Base-by-base conservation (phyloP, 192 early-diverging fungal species). In the Dimargaris cristalligena region DNA sequence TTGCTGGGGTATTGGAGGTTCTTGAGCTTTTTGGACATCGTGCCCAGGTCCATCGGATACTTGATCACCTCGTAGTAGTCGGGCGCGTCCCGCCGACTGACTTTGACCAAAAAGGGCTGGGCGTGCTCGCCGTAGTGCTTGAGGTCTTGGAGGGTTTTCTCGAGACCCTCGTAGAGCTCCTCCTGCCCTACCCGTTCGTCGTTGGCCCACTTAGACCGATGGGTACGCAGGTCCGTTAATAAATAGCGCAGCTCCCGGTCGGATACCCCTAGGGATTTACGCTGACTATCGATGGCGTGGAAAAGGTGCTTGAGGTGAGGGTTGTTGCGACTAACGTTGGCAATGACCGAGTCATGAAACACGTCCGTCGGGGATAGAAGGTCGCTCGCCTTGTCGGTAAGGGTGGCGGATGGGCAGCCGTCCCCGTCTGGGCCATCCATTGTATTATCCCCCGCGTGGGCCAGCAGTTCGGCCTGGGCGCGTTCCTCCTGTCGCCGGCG, bases 21-120 rank as follows among this genome's bases (percentile, higher is more conserved):
- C 65, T 86, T 83, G 58, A 99, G 71, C 60, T 96, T 94, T 65
- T 87, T 89, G 46, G 87, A 71, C 66, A 99, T 89, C 35, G 87
- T 85, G 18, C 79, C 82, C 33, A 99, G 73, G 74, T 99, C 95
- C 95, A 99, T 99, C 4, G 95, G 95, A 8, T 85, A 67, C 66
- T 82, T 84, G 62, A 99, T 92, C 50, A 99, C 90, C 49, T 90
- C 83, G 68, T 81, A 86, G 65, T 98, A 98, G 71, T 93, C 85
- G 0, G 94, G 94, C 0, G 86, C 92, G 44, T 95, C 92, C 47
- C 87, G 79, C 58, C 87, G 84, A 64, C 78, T 81, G 28, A 97
- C 94, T 63, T 86, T 88, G 46, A 77, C 80, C 26, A 93, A 68
- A 64, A 98, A 98, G 3, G 92, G 91, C 13, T 67, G 63, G 0